A percentile compares a stretch with the other conserved stretches of the same genome.
Evolutionary conservation across 352 stramenopile species (phyloP).

Genomic region (Globisporangium sylvaticum): DNA sequence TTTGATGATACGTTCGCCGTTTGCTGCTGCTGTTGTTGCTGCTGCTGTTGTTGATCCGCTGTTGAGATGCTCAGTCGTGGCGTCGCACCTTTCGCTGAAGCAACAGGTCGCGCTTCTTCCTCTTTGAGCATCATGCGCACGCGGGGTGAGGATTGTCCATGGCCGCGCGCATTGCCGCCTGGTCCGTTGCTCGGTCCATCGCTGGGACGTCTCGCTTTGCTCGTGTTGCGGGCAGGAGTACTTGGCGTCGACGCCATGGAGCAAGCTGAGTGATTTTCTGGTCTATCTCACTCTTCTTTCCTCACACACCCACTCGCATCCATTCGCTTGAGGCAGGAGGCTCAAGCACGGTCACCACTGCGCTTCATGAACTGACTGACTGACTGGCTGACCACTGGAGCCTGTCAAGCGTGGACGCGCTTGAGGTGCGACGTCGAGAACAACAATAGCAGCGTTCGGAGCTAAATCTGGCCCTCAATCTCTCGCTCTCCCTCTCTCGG

Average conservation of each 20-base stretch:
- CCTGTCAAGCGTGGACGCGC: background rate
- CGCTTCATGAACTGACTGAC: background rate
- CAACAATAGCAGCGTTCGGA: background rate
- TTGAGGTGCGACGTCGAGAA: background rate
- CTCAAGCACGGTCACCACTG: background rate
- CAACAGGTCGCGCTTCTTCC: constrained; percentile 10
- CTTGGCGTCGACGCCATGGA: constrained; percentile 6
- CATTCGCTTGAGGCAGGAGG: background rate
- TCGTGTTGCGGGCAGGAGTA: constrained; percentile 8
- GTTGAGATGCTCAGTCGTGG: background rate
- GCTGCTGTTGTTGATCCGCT: background rate
- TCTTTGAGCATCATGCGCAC: constrained; percentile 18
- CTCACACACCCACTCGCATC: background rate
- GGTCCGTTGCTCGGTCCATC: constrained; percentile 21
- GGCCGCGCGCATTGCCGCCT: background rate
- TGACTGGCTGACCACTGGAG: background rate
- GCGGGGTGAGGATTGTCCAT: constrained; percentile 18
- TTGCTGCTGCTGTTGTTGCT: constrained; percentile 5
- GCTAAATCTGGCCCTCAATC: background rate
- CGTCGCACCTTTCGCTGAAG: background rate
- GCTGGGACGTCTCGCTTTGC: constrained; percentile 21
- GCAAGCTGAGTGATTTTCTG: background rate
- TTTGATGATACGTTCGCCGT: background rate
- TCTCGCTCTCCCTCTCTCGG: background rate
- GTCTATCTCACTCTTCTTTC: background rate